These are phyloP conservation scores for Colletotrichum sp. DNA, from an alignment of 2,329 filamentous ascomycete species.

Conservation along the genomic window DNA sequence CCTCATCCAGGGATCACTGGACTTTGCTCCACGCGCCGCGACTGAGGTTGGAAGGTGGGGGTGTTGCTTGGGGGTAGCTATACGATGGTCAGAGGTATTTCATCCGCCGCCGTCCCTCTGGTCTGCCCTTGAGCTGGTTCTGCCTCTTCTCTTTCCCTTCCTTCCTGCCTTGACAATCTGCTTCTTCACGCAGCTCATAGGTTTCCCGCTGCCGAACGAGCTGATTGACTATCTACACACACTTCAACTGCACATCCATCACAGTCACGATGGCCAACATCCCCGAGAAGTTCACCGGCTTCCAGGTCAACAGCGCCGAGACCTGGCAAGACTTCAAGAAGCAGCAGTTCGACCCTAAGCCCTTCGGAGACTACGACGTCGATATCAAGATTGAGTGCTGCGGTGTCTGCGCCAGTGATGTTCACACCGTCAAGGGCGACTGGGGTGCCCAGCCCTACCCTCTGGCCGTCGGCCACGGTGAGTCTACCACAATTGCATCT, in stretches of 20 bases:
- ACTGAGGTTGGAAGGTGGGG: slow-evolving; percentile 14
- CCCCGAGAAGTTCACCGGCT: slow-evolving; percentile 65
- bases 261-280: slow-evolving; percentile 49
- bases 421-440: slow-evolving; percentile 73
- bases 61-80: neutral
- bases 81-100: slow-evolving; percentile 20
- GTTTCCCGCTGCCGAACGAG: neutral
- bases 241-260: neutral
- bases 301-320: slow-evolving; percentile 61
- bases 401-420: slow-evolving; percentile 76
- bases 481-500: slow-evolving; percentile 24
- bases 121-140: neutral
- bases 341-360: slow-evolving; percentile 81
- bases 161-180: slow-evolving; percentile 1
- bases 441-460: slow-evolving; percentile 70
- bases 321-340: slow-evolving; percentile 69
- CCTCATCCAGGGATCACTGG: slow-evolving; percentile 14
- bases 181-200: neutral
- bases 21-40: neutral
- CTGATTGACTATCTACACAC: neutral
- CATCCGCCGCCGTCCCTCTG: slow-evolving; percentile 11
- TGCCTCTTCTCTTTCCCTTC: neutral
- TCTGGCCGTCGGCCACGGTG: slow-evolving; percentile 71
- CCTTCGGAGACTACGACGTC: slow-evolving; percentile 85
- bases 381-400: slow-evolving; percentile 87